A percentile compares a stretch with the other conserved stretches of the same genome.
Evolutionary conservation across 2,329 filamentous ascomycete species (phyloP).

Genomic region (Apiospora arundinis): DNA sequence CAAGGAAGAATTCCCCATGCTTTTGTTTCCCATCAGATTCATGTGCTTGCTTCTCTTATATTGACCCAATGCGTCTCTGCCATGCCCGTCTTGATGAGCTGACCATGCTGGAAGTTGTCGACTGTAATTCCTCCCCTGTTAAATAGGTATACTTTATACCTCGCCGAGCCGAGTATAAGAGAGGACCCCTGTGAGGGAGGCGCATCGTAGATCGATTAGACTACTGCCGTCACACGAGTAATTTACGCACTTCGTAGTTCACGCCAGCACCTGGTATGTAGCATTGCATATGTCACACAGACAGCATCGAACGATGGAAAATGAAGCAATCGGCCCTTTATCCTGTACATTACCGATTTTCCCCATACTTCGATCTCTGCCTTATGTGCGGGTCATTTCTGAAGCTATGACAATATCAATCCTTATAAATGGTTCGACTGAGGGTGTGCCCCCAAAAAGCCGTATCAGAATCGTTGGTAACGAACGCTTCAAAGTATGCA

Average conservation of each 20-base stretch:
- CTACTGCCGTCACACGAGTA: too few relatives aligned
- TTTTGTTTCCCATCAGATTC: constrained; percentile 18
- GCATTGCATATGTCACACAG: constrained; percentile 6
- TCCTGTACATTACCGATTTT: background rate
- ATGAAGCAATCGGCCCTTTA: constrained; percentile 6
- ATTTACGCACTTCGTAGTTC: background rate
- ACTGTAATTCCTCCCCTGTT: too few relatives aligned
- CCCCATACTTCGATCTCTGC: background rate
- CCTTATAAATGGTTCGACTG: background rate
- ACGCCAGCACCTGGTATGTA: background rate
- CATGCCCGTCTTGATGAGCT: background rate
- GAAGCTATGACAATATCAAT: background rate
- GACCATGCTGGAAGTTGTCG: background rate
- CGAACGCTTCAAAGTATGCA: constrained; percentile 5
- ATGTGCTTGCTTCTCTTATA: background rate
- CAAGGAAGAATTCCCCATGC: constrained; percentile 16
- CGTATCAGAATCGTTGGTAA: background rate
- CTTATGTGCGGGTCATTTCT: background rate
- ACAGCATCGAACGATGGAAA: background rate
- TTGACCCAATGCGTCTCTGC: background rate
- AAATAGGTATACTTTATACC: background rate
- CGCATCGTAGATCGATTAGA: background rate
- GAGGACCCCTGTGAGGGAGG: background rate
- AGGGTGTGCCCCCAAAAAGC: background rate
- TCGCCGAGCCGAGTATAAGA: background rate